Evolutionary conservation across 1,284 basidiomycete genomes (phyloP).

Genomic region (Pseudozyma hubeiensis): DNA sequence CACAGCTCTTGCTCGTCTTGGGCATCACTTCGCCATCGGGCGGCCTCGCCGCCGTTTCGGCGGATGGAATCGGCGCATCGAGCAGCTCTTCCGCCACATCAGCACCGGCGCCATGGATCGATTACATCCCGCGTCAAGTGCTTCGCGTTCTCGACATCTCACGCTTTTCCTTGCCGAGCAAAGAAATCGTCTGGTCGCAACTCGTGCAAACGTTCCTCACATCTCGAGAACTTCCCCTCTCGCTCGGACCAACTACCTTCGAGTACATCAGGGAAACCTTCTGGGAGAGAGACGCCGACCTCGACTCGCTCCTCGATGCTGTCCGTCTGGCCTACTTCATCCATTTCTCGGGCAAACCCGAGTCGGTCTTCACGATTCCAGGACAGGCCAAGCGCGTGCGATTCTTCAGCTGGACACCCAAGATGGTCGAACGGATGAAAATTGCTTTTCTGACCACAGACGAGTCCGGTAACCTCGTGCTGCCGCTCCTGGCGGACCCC

Average conservation of each 20-base stretch:
- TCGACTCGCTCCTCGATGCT: conserved; percentile 48
- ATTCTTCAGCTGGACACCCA: conserved; percentile 40
- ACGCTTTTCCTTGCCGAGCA: conserved; percentile 47
- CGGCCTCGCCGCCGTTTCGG: conserved; percentile 24
- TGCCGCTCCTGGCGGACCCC: conserved; percentile 21
- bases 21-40: conserved; percentile 51
- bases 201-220: conserved; percentile 49
- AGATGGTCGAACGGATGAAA: conserved; percentile 38
- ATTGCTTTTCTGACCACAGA: conserved; percentile 31
- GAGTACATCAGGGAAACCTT: conserved; percentile 53
- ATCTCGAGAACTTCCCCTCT: conserved; percentile 29
- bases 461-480: conserved; percentile 8
- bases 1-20: conserved; percentile 39
- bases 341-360: conserved; percentile 52
- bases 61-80: conserved; percentile 16
- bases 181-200: conserved; percentile 50
- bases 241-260: conserved; percentile 50
- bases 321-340: conserved; percentile 48
- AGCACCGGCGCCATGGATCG: conserved; percentile 48
- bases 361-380: conserved; percentile 46
- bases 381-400: conserved; percentile 27
- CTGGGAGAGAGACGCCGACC: conserved; percentile 56
- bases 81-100: conserved; percentile 21
- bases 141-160: conserved; percentile 48
- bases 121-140: conserved; percentile 43